Conservation (phyloP, 225 moss, liverwort and hornwort genomes). For the Bryoerythrophyllum caledonicum region DNA sequence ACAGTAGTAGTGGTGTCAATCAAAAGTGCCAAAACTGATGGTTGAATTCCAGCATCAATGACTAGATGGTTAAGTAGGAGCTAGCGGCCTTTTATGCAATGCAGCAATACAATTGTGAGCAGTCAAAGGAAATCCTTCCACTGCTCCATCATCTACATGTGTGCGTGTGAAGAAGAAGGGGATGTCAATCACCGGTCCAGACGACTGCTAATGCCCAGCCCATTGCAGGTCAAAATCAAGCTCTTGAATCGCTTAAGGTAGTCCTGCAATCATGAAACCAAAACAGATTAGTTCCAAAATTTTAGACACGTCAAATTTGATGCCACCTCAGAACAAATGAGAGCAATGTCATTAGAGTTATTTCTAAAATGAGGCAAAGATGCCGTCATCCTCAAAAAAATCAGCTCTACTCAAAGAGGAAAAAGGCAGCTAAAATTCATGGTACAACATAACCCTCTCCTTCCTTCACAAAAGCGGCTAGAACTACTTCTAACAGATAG, state of each 20-base stretch:
- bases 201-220: constrained; percentile 82
- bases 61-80: background rate
- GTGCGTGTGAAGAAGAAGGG: background rate
- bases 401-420: no score
- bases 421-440: no score
- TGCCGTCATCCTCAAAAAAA: no score
- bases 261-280: constrained; percentile 54
- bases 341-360: background rate
- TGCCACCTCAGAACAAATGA: background rate
- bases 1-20: constrained; percentile 11
- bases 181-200: constrained; percentile 49
- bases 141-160: constrained; percentile 21
- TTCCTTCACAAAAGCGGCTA: no score
- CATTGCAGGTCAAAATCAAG: constrained; percentile 94
- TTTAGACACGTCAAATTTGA: background rate
- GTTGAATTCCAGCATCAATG: constrained; percentile 7
- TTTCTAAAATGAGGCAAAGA: no score
- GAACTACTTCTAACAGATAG: no score
- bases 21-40: constrained; percentile 3
- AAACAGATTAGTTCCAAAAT: background rate
- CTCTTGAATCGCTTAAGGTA: constrained; percentile 93
- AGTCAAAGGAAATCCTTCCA: constrained; percentile 4
- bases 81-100: constrained; percentile 17
- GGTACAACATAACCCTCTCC: no score
- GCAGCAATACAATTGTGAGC: constrained; percentile 6